Conservation (phyloP, 768 basidiomycete genomes). For the Suillus spraguei region DNA sequence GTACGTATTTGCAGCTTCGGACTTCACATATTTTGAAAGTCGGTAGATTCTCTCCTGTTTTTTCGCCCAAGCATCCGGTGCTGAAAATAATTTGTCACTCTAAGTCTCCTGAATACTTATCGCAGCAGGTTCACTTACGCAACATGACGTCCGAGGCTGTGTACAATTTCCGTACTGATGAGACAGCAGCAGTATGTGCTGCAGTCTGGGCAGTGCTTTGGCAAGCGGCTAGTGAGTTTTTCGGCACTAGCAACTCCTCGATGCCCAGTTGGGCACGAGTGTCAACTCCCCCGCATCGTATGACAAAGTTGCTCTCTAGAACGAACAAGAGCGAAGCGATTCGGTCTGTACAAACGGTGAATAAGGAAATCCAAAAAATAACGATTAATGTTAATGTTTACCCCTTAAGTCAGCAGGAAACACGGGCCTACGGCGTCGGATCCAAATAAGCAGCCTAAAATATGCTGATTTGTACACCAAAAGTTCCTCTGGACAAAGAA, state of each 20-base stretch:
- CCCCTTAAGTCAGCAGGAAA: constrained; percentile 31
- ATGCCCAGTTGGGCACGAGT: constrained; percentile 37
- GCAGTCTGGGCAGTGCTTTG: not conserved
- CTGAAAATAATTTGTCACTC: constrained; percentile 26
- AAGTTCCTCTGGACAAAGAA: constrained; percentile 42
- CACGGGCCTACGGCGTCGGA: constrained; percentile 36
- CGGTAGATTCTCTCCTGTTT: not conserved
- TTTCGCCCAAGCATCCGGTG: constrained; percentile 39
- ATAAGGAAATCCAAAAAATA: not conserved
- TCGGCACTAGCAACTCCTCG: constrained; percentile 31
- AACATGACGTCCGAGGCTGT: constrained; percentile 33
- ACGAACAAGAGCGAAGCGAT: constrained; percentile 35
- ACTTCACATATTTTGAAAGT: not conserved
- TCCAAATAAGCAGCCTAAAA: constrained; percentile 46
- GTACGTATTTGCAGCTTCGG: not conserved
- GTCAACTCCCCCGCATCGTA: constrained; percentile 27
- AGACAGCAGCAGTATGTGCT: constrained; percentile 18
- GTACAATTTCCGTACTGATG: constrained; percentile 1
- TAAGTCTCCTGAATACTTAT: not conserved
- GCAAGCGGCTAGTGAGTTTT: constrained; percentile 2
- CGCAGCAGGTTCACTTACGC: constrained; percentile 32
- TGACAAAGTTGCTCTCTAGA: constrained; percentile 32
- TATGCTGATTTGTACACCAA: constrained; percentile 49
- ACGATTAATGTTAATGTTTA: constrained; percentile 14
- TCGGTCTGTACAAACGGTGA: constrained; percentile 26